Evolutionary conservation across 163 green algal species (phyloP).

Genomic region (Picocystis sp.): DNA sequence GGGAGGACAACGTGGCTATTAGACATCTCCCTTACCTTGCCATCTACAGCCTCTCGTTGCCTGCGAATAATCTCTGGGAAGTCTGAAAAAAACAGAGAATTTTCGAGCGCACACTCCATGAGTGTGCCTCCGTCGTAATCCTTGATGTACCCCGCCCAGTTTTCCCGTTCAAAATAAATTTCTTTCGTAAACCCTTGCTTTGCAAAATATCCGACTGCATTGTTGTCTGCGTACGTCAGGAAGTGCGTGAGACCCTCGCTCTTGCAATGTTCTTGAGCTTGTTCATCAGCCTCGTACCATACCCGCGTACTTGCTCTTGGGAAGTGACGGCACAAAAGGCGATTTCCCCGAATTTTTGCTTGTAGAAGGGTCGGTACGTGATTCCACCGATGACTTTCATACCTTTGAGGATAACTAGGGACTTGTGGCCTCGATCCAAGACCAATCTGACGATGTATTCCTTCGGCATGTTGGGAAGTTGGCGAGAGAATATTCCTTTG

Average conservation of each 20-base stretch:
- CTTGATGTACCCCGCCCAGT: slow-evolving; percentile 82
- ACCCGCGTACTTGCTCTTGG: slow-evolving; percentile 79
- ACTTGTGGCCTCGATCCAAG: slow-evolving; percentile 45
- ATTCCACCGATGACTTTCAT: slow-evolving; percentile 66
- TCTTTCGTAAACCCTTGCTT: slow-evolving; percentile 71
- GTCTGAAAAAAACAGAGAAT: slow-evolving; percentile 34
- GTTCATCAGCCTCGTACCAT: slow-evolving; percentile 96
- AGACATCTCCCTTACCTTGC: slow-evolving; percentile 38
- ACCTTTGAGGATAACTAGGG: slow-evolving; percentile 30
- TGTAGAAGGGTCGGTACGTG: slow-evolving; percentile 76
- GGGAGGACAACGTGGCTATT: slow-evolving; percentile 58
- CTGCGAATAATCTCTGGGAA: slow-evolving; percentile 31
- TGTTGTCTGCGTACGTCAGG: slow-evolving; percentile 98
- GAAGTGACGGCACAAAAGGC: slow-evolving; percentile 89
- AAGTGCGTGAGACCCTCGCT: slow-evolving; percentile 47
- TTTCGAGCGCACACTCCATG: slow-evolving; percentile 82
- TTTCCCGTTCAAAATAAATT: slow-evolving; percentile 20
- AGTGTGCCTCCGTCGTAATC: slow-evolving; percentile 97
- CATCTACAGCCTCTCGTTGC: slow-evolving; percentile 21
- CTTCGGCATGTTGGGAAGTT: slow-evolving; percentile 98
- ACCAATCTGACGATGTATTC: slow-evolving; percentile 80
- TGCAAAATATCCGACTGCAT: slow-evolving; percentile 90
- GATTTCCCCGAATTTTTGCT: slow-evolving; percentile 79
- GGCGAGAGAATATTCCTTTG: slow-evolving; percentile 91
- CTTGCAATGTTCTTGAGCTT: slow-evolving; percentile 39